Evolutionary conservation across 2,329 filamentous ascomycete species (phyloP).

Genomic region (Beauveria asiatica): DNA sequence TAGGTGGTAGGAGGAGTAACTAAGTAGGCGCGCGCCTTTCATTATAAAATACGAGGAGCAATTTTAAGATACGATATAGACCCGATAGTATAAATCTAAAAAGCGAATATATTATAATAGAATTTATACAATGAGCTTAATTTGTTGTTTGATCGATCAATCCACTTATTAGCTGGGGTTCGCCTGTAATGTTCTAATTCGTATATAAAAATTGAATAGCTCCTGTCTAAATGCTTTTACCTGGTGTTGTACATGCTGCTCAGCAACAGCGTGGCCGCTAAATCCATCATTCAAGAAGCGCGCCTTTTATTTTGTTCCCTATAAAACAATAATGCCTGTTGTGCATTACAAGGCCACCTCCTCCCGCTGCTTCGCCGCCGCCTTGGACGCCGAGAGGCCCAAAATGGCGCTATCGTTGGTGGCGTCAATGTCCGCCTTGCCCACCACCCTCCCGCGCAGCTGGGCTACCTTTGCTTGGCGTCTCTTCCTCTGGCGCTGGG

Average conservation of each 20-base stretch:
- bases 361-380: not conserved
- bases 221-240: not conserved
- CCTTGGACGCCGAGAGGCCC: not conserved
- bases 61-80: not conserved
- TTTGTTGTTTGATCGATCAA: no score
- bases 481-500: constrained; percentile 18
- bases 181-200: no score
- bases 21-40: no score
- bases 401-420: not conserved
- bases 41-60: not conserved
- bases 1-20: not conserved
- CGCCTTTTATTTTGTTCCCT: not conserved
- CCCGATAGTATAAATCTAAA: not conserved
- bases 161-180: no score
- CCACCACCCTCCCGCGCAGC: not conserved
- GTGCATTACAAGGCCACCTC: not conserved
- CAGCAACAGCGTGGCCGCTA: not conserved
- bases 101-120: not conserved
- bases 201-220: not conserved
- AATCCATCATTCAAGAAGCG: not conserved
- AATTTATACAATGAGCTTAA: not conserved
- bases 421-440: not conserved
- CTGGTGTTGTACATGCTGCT: not conserved
- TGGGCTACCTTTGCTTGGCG: constrained; percentile 12
- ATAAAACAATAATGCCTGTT: not conserved